Evolutionary conservation across 768 basidiomycete genomes (phyloP), one percentile per base, ranked within the genome.

Genomic region (Rhizopogon vulgaris): DNA sequence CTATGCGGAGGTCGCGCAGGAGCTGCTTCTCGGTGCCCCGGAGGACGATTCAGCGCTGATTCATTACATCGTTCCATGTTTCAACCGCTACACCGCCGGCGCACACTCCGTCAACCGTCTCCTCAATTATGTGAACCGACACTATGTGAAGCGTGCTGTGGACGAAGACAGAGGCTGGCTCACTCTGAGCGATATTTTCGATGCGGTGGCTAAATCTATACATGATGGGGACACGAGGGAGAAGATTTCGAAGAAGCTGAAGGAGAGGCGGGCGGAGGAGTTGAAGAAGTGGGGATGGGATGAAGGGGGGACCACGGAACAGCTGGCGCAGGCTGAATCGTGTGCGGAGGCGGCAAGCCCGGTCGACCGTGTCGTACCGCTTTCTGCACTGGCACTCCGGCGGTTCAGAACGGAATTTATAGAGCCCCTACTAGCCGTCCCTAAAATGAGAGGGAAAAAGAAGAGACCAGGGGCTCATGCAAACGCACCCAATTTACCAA

Each of bases 101-200:
- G 82, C 82, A 3, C 77, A 79, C 56, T 78, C 85, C 49, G 79
- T 84, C 51, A 78, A 84, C 67, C 80, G 87, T 58, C 78, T 90
- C 30, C 75, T 89, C 58, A 88, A 81, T 71, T 90, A 90, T 57
- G 73, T 82, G 42, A 82, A 82, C 60, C 70, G 80, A 36, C 84
- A 87, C 65, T 84, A 84, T 62, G 83, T 90, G 56, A 85, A 85
- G 62, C 83, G 86, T 25, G 84, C 83, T 41, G 73, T 85, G 14
- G 87, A 90, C 65, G 86, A 90, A 66, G 87, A 87, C 67, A 79
- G 74, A 56, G 87, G 87, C 38, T 90, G 87, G 87, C 73, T 89
- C 38, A 78, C 83, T 28, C 69, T 88, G 39, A 73, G 72, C 48
- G 86, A 88, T 62, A 75, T 85, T 14, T 66, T 87, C 54, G 78